Percentiles rank a stretch among this genome's conserved stretches.
phyloP scores from a whole-genome alignment of 805 yeast species.

The Candida maris region DNA sequence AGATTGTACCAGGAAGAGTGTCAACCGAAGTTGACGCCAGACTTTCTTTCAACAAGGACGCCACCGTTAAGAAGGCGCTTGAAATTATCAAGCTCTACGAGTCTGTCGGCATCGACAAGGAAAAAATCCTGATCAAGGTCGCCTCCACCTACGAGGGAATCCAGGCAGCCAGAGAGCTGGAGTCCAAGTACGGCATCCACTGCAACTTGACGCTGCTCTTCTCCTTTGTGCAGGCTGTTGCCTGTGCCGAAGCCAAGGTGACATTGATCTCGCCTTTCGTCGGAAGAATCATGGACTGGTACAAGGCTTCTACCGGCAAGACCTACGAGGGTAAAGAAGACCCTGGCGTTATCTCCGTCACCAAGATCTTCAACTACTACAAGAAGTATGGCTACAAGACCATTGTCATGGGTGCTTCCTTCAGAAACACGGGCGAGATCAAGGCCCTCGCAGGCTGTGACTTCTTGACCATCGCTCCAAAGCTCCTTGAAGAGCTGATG shows the following conservation, averaged over 20 bases:
- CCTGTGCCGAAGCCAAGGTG: slow-evolving; percentile 96
- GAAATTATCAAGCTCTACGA: slow-evolving; percentile 86
- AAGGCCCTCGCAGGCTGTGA: slow-evolving; percentile 97
- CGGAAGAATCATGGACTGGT: slow-evolving; percentile 98
- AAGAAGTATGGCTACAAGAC: slow-evolving; percentile 95
- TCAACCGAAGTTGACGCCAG: slow-evolving; percentile 99
- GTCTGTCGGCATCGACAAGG: slow-evolving; percentile 79
- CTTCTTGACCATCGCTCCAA: slow-evolving; percentile 92
- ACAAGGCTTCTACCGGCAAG: slow-evolving; percentile 91
- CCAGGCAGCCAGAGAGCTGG: slow-evolving; percentile 96
- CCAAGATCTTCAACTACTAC: slow-evolving; percentile 91
- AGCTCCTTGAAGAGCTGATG: slow-evolving; percentile 80
- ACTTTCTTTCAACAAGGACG: slow-evolving; percentile 92
- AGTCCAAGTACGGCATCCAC: slow-evolving; percentile 86
- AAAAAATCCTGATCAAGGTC: slow-evolving; percentile 89
- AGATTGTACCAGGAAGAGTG: slow-evolving; percentile 97
- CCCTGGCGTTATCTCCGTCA: slow-evolving; percentile 95
- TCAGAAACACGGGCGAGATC: slow-evolving; percentile 96
- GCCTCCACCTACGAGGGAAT: slow-evolving; percentile 99
- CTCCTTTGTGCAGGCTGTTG: slow-evolving; percentile 96
- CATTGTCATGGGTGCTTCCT: slow-evolving; percentile 99
- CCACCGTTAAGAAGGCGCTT: slow-evolving; percentile 89
- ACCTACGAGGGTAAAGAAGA: slow-evolving; percentile 75
- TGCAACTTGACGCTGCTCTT: slow-evolving; percentile 92
- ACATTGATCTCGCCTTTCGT: slow-evolving; percentile 98